Conservation (phyloP, 768 basidiomycete species). For the Xerocomellus amylosporus region DNA sequence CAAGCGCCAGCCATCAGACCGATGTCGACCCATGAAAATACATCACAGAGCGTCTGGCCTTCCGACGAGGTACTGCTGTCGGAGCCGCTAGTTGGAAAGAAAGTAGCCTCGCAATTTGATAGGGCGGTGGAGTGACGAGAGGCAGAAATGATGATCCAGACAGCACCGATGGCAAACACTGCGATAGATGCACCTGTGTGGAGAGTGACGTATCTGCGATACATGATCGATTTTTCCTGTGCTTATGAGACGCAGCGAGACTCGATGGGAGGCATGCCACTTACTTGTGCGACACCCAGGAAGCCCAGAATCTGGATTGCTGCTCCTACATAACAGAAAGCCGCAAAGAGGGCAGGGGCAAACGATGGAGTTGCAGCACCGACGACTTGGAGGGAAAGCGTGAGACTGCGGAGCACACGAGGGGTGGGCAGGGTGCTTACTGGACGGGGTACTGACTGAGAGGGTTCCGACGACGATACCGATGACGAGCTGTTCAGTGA, state of each 20-base stretch:
- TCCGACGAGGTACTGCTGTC: slow-evolving; percentile 40
- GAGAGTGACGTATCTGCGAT: slow-evolving; percentile 65
- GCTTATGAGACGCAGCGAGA: slow-evolving; percentile 4
- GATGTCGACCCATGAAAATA: slow-evolving; percentile 90
- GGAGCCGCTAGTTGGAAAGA: slow-evolving; percentile 44
- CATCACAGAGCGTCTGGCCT: slow-evolving; percentile 74
- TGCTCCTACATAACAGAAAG: slow-evolving; percentile 73
- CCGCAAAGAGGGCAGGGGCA: slow-evolving; percentile 69
- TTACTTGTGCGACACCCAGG: slow-evolving; percentile 75
- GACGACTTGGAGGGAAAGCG: slow-evolving; percentile 55
- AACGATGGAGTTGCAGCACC: slow-evolving; percentile 81
- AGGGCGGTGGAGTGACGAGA: slow-evolving; percentile 71
- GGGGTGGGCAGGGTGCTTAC: slow-evolving; percentile 44
- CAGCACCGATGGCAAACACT: slow-evolving; percentile 74
- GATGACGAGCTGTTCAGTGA: slow-evolving; percentile 72
- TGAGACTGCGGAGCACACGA: slow-evolving; percentile 7
- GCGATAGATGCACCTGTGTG: slow-evolving; percentile 53
- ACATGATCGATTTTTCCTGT: slow-evolving; percentile 67
- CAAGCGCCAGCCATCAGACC: slow-evolving; percentile 91
- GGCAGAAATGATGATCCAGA: slow-evolving; percentile 81
- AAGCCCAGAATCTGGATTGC: slow-evolving; percentile 81
- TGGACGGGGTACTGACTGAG: slow-evolving; percentile 72
- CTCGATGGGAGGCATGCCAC: neutral
- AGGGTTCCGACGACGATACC: slow-evolving; percentile 69
- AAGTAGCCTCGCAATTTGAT: slow-evolving; percentile 56